phyloP scores from a whole-genome alignment of 2,329 filamentous ascomycete species.

The Fonsecaea monophora region DNA sequence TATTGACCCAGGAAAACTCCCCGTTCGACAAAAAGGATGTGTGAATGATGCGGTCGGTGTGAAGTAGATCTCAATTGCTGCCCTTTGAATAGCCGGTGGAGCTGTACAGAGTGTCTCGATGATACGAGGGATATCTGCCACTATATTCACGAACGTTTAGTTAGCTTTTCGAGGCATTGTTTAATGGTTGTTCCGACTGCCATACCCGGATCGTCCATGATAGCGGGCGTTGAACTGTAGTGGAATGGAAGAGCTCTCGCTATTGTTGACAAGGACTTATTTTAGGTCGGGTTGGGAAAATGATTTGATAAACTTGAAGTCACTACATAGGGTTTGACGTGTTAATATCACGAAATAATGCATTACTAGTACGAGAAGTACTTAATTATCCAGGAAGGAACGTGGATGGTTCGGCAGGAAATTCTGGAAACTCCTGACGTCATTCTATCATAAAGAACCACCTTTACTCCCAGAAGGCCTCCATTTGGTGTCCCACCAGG shows the following conservation, averaged over 20 bases:
- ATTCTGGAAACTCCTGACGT: background rate
- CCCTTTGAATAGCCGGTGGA: slow-evolving; percentile 68
- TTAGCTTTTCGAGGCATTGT: slow-evolving; percentile 4
- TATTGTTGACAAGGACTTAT: too few relatives aligned
- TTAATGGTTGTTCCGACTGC: background rate
- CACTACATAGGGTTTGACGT: too few relatives aligned
- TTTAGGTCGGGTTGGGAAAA: too few relatives aligned
- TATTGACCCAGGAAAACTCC: slow-evolving; percentile 66
- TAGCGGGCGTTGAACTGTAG: background rate
- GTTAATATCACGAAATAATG: too few relatives aligned
- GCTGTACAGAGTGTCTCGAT: slow-evolving; percentile 74
- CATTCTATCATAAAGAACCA: background rate
- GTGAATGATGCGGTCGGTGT: slow-evolving; percentile 73
- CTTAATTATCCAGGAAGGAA: background rate
- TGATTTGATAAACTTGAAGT: too few relatives aligned
- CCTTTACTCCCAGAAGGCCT: too few relatives aligned
- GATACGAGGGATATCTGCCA: slow-evolving; percentile 64
- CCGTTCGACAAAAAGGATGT: slow-evolving; percentile 78
- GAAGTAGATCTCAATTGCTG: slow-evolving; percentile 75
- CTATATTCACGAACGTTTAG: slow-evolving; percentile 14
- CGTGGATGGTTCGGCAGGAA: background rate
- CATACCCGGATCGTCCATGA: slow-evolving; percentile 38
- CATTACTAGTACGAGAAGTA: background rate
- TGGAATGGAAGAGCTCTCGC: background rate
- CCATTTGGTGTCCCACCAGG: too few relatives aligned